Evolutionary conservation across 1,284 basidiomycete species (phyloP).

Genomic region (Marasmius sp.): DNA sequence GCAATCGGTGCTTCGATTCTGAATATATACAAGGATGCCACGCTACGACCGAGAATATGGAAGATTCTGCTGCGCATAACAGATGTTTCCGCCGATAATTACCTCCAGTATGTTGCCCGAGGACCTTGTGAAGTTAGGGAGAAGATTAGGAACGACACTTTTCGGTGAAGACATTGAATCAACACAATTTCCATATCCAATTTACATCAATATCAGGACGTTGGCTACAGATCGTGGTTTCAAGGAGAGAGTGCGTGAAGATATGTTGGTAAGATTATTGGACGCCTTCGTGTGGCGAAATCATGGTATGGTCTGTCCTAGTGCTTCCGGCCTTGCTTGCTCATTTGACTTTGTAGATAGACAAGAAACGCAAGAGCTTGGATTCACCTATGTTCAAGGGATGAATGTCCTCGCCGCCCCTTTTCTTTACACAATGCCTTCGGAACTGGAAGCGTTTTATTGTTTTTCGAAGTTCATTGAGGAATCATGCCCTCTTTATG

Average conservation of each 20-base stretch:
- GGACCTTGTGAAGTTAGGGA: constrained; percentile 87
- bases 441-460: constrained; percentile 94
- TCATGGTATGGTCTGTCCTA: constrained; percentile 52
- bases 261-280: constrained; percentile 92
- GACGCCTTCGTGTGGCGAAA: constrained; percentile 98
- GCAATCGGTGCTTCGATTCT: constrained; percentile 9
- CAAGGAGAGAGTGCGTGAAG: constrained; percentile 92
- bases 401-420: constrained; percentile 99
- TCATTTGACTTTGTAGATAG: constrained; percentile 45
- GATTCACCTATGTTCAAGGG: constrained; percentile 94
- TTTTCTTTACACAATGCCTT: constrained; percentile 94
- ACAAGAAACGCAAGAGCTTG: constrained; percentile 70
- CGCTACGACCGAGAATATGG: constrained; percentile 83
- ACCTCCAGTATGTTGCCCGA: constrained; percentile 78
- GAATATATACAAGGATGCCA: constrained; percentile 56
- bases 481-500: constrained; percentile 89
- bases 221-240: constrained; percentile 94
- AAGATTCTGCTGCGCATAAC: constrained; percentile 86
- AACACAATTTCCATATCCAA: not conserved
- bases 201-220: constrained; percentile 56
- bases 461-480: constrained; percentile 96
- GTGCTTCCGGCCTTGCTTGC: not conserved
- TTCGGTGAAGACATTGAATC: constrained; percentile 47
- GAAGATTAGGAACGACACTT: constrained; percentile 85
- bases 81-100: constrained; percentile 73